Conservation (phyloP, 345 rosid species). For the Populus davidiana region DNA sequence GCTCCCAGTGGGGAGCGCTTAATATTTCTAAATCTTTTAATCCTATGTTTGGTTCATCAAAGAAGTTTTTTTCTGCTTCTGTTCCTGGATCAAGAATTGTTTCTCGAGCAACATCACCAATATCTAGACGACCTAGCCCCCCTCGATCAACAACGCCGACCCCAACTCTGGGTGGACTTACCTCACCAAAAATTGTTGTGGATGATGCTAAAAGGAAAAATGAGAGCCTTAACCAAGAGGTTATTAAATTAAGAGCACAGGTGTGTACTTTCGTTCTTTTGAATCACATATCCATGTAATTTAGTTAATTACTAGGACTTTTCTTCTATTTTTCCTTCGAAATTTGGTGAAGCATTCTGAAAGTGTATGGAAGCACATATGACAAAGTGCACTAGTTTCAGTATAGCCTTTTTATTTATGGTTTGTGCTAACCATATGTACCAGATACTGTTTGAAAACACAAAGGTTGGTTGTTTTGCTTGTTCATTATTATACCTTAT, state of each 20-base stretch:
- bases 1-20: constrained; percentile 83
- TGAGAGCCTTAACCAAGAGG: constrained; percentile 83
- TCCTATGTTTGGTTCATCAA: constrained; percentile 90
- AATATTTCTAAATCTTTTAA: constrained; percentile 73
- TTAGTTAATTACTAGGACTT: not conserved
- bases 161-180: constrained; percentile 86
- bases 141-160: constrained; percentile 99
- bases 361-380: not conserved
- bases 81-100: constrained; percentile 99
- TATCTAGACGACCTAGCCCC: constrained; percentile 89
- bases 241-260: constrained; percentile 84
- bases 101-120: constrained; percentile 98
- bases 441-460: not conserved
- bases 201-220: constrained; percentile 77
- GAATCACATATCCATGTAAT: not conserved
- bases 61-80: constrained; percentile 95
- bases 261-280: constrained; percentile 31
- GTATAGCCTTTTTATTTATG: not conserved
- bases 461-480: constrained; percentile 4
- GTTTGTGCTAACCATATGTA: not conserved
- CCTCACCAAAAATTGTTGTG: constrained; percentile 66
- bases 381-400: not conserved
- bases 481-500: constrained; percentile 20
- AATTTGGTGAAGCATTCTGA: not conserved
- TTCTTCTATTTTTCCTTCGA: not conserved